These are phyloP conservation scores for Epichloe elymi DNA, from an alignment of 2,329 filamentous ascomycete genomes.

Conservation along the genomic window DNA sequence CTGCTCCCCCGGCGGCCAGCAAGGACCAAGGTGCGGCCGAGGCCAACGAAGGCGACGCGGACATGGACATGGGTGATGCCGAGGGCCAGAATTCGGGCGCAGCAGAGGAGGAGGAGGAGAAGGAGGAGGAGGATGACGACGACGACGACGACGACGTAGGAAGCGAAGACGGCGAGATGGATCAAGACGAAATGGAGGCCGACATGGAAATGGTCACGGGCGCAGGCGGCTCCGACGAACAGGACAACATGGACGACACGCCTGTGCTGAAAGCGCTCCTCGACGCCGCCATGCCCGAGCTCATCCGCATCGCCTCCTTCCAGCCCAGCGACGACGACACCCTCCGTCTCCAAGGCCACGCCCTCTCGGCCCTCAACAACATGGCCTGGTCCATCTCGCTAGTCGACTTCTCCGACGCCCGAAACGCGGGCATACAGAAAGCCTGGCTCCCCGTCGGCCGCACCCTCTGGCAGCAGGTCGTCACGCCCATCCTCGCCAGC, in stretches of 20 bases:
- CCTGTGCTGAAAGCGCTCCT: constrained; percentile 36
- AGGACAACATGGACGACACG: constrained; percentile 33
- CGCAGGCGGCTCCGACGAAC: constrained; percentile 26
- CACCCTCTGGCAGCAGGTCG: constrained; percentile 42
- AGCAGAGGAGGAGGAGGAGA: constrained; percentile 13
- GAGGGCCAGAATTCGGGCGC: constrained; percentile 23
- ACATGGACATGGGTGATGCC: constrained; percentile 24
- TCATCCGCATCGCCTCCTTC: constrained; percentile 33
- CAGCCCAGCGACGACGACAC: constrained; percentile 27
- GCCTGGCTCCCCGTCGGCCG: constrained; percentile 42
- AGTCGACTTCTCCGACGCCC: constrained; percentile 43
- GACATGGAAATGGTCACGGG: constrained; percentile 55
- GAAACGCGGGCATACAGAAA: constrained; percentile 36
- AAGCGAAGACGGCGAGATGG: constrained; percentile 39
- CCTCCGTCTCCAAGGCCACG: constrained; percentile 35
- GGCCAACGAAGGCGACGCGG: constrained; percentile 25
- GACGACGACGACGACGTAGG: constrained; percentile 24
- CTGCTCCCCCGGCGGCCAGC: constrained; percentile 3
- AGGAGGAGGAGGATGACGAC: constrained; percentile 18
- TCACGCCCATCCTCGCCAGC: constrained; percentile 43
- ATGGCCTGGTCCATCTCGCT: constrained; percentile 53
- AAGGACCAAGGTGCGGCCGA: constrained; percentile 23
- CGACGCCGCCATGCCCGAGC: constrained; percentile 24
- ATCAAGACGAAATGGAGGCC: constrained; percentile 42
- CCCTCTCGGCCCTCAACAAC: constrained; percentile 51